These are phyloP conservation scores for Triticum turgidum DNA, from an alignment of 176 grass and related monocot species.

Conservation along the genomic window DNA sequence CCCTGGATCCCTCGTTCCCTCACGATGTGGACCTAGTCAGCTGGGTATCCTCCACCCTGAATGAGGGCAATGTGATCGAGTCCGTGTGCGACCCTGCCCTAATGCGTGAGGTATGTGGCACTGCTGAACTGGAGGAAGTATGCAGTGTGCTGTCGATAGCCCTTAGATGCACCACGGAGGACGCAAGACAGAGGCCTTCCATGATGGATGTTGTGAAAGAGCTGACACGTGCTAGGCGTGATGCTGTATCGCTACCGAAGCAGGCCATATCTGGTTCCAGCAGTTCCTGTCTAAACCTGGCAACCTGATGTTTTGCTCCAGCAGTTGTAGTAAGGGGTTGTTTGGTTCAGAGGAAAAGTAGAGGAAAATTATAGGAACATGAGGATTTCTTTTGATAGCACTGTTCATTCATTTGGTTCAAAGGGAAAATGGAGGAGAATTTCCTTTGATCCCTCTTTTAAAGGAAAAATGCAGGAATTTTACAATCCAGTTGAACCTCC, in stretches of 20 bases:
- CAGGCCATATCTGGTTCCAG: background rate
- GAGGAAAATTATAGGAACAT: too few relatives aligned
- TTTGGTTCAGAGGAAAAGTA: too few relatives aligned
- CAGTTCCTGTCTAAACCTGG: background rate
- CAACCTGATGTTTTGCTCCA: background rate
- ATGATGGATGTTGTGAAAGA: slow-evolving; percentile 65
- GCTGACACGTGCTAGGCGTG: slow-evolving; percentile 34
- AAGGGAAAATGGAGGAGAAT: too few relatives aligned
- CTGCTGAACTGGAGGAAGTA: slow-evolving; percentile 48
- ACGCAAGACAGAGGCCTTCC: slow-evolving; percentile 41
- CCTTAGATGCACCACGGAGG: slow-evolving; percentile 44
- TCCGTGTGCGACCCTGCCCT: slow-evolving; percentile 48
- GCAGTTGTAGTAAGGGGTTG: background rate
- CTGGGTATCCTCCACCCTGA: slow-evolving; percentile 47
- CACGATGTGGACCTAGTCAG: slow-evolving; percentile 46
- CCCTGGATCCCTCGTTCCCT: slow-evolving; percentile 48
- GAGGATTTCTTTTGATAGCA: too few relatives aligned
- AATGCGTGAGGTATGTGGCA: slow-evolving; percentile 43
- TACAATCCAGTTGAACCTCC: too few relatives aligned
- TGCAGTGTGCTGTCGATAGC: slow-evolving; percentile 50
- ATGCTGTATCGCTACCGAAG: background rate
- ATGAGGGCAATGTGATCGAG: slow-evolving; percentile 38
- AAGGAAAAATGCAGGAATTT: too few relatives aligned
- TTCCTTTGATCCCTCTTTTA: too few relatives aligned
- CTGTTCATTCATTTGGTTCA: too few relatives aligned